A percentile compares a stretch with the other conserved stretches of the same genome.
Evolutionary conservation across 768 basidiomycete species (phyloP).

Genomic region (Coprinellus micaceus): DNA sequence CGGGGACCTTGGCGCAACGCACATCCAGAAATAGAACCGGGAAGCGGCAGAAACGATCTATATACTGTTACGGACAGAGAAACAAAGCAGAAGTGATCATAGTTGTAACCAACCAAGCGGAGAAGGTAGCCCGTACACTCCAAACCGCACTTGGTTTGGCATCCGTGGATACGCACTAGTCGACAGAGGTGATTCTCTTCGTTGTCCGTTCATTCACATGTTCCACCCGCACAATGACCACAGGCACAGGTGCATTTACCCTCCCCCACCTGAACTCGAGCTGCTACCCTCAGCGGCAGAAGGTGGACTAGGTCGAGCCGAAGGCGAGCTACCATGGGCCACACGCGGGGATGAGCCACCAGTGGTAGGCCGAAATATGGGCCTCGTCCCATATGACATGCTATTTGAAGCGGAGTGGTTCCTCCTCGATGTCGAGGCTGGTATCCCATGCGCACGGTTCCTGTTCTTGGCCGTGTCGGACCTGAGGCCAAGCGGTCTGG

Average conservation of each 20-base stretch:
- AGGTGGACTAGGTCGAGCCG: constrained; percentile 14
- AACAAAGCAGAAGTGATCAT: no score
- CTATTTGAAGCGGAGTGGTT: constrained; percentile 65
- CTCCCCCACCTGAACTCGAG: constrained; percentile 17
- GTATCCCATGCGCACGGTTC: constrained; percentile 78
- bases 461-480: constrained; percentile 98
- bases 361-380: constrained; percentile 62
- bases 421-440: constrained; percentile 64
- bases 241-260: constrained; percentile 27
- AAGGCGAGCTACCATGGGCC: constrained; percentile 33
- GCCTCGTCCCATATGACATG: constrained; percentile 68
- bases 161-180: no score
- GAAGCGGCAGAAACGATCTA: no score
- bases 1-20: no score
- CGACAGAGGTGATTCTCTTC: constrained; percentile 84
- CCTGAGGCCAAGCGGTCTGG: constrained; percentile 90
- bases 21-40: no score
- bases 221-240: constrained; percentile 25
- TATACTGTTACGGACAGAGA: no score
- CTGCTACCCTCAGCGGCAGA: constrained; percentile 8
- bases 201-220: constrained; percentile 73
- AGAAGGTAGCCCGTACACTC: no score
- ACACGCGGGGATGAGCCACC: constrained; percentile 33
- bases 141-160: no score
- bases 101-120: no score